Evolutionary conservation across 208 protist species (phyloP).

Genomic region (Wallacemonas rigidus): DNA sequence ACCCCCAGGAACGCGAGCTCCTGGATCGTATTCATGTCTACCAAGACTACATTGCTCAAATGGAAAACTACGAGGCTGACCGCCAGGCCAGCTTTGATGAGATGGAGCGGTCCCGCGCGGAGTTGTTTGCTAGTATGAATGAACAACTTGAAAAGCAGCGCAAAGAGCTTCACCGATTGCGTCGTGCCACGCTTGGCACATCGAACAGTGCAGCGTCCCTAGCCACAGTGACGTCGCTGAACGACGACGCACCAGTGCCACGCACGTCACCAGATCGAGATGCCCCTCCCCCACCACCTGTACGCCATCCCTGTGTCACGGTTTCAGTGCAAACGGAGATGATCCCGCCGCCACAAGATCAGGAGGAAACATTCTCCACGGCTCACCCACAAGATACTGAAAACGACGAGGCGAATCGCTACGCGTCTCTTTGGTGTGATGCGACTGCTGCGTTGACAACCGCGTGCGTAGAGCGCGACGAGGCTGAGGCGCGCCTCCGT

Average conservation of each 20-base stretch:
- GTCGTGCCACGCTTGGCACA: slow-evolving; percentile 17
- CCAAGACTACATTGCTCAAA: slow-evolving; percentile 44
- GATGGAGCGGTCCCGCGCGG: slow-evolving; percentile 72
- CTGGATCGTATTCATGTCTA: slow-evolving; percentile 62
- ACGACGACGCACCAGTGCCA: not conserved
- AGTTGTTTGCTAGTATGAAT: slow-evolving; percentile 84
- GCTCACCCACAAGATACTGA: not conserved
- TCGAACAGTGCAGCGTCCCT: slow-evolving; percentile 13
- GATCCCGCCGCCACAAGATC: too few species aligned
- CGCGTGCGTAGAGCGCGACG: slow-evolving; percentile 1
- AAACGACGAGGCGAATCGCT: not conserved
- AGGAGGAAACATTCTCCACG: too few species aligned
- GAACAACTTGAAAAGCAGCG: slow-evolving; percentile 58
- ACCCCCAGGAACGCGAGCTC: slow-evolving; percentile 61
- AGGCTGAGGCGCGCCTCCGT: slow-evolving; percentile 10
- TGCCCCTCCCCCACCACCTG: not conserved
- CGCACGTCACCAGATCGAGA: slow-evolving; percentile 3
- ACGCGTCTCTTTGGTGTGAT: not conserved
- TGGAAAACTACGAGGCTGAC: slow-evolving; percentile 62
- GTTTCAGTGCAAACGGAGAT: slow-evolving; percentile 4
- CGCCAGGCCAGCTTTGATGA: slow-evolving; percentile 69
- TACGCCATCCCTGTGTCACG: not conserved
- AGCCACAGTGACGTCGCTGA: not conserved
- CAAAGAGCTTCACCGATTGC: slow-evolving; percentile 59
- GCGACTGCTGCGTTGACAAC: not conserved